Base-by-base conservation (phyloP, 352 stramenopile genomes). In the Globisporangium carolinianum region DNA sequence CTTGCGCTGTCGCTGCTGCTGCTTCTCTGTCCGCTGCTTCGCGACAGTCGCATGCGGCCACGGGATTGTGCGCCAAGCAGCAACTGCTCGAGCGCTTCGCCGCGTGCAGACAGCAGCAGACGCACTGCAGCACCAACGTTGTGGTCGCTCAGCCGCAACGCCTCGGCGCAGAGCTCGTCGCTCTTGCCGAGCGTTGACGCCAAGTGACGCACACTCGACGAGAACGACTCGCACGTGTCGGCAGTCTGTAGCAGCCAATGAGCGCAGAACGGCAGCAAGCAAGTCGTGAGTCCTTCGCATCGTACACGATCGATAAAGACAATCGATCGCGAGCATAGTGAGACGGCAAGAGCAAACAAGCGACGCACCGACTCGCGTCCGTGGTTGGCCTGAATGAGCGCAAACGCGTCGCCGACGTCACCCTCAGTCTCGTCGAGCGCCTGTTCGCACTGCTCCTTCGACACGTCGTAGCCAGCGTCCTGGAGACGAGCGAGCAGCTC, bases 101-200 rank as follows among this genome's bases (percentile, higher is more conserved):
- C 69, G 37, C 60, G 45, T 6, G 56, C 42, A 24, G 82, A 86
- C 5, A 92, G 58, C 17, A 92, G 59, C n/a, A 90, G 62, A 12
- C 79, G 63, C 24, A 93, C 62, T 17, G 80, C 80, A 15, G 62
- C 63, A 6, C 73, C 67, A 17, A 86, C 64, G 51, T 75, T 87
- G 42, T 80, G 62, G 18, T 81, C 63, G 11, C 69, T 80, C 50
- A 80, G 69, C 3, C 65, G 71, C 46, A 93, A 63, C 0, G 79
- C 80, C 49, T 89, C 70, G 8, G 72, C 72, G 50, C 83, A 93
- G 5, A 76, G 60, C n/a, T 68, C 45, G 41, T 85, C 66, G 37
- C 71, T 68, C 48, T 73, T 72, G 10, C 72, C 73, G 0, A 93
- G 53, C 32, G 86, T 63, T 37, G 58, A 60, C 4, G 83, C 72